These are phyloP conservation scores for Linnemannia hyalina DNA, from an alignment of 192 early-diverging fungal genomes.

Conservation along the genomic window DNA sequence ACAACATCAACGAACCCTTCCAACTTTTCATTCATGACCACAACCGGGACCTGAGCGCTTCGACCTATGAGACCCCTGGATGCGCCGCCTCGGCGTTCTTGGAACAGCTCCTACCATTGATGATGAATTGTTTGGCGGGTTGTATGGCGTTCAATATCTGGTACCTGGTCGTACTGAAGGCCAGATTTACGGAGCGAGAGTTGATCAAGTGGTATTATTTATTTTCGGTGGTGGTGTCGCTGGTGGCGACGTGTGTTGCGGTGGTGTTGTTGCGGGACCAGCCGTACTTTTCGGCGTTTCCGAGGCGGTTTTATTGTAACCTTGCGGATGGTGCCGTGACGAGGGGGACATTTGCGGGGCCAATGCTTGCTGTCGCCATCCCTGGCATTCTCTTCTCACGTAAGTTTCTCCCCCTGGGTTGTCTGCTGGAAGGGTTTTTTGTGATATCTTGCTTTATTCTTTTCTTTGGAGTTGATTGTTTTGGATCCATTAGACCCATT, in stretches of 20 bases:
- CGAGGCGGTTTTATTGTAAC: slow-evolving; percentile 34
- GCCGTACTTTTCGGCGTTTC: slow-evolving; percentile 17
- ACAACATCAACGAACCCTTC: slow-evolving; percentile 40
- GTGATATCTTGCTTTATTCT: too few relatives aligned
- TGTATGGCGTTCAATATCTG: slow-evolving; percentile 45
- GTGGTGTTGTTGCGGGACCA: slow-evolving; percentile 21
- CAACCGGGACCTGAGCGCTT: not conserved
- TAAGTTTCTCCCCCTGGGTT: not conserved
- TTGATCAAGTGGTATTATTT: slow-evolving; percentile 39
- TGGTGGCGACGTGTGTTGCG: slow-evolving; percentile 5
- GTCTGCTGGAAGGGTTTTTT: not conserved
- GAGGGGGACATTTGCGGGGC: slow-evolving; percentile 15
- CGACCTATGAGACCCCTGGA: not conserved
- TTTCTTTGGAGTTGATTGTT: too few relatives aligned
- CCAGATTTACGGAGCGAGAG: slow-evolving; percentile 15
- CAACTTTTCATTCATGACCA: slow-evolving; percentile 12
- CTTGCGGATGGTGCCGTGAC: slow-evolving; percentile 13
- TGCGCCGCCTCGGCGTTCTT: slow-evolving; percentile 24
- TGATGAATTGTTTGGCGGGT: slow-evolving; percentile 11
- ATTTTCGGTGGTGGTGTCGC: slow-evolving; percentile 17
- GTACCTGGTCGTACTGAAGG: slow-evolving; percentile 23
- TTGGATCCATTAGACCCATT: too few relatives aligned
- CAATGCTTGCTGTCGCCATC: slow-evolving; percentile 8
- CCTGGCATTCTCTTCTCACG: slow-evolving; percentile 14
- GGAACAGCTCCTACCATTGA: slow-evolving; percentile 21